Conservation (phyloP, 768 basidiomycete species). For the Neoboletus subvelutipes region DNA sequence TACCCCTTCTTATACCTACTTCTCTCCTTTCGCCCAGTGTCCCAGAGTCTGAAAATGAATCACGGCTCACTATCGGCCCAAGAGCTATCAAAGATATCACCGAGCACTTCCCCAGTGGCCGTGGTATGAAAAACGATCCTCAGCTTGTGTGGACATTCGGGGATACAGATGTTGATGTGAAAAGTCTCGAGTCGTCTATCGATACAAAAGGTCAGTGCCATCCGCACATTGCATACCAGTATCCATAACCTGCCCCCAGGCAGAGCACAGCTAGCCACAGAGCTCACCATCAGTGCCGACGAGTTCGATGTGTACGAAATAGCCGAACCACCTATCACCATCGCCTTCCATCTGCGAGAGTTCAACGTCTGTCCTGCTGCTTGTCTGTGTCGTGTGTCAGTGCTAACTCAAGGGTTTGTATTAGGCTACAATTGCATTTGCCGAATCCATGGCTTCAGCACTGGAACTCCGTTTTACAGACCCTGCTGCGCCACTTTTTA, state of each 20-base stretch:
- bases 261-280: constrained; percentile 65
- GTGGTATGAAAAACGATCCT: constrained; percentile 66
- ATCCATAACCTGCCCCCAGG: constrained; percentile 37
- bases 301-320: constrained; percentile 82
- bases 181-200: constrained; percentile 63
- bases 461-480: constrained; percentile 77
- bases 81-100: constrained; percentile 72
- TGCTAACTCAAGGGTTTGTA: background rate
- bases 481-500: constrained; percentile 70
- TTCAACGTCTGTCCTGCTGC: constrained; percentile 57
- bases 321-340: constrained; percentile 56
- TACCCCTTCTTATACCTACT: constrained; percentile 57
- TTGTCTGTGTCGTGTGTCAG: background rate
- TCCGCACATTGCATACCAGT: background rate
- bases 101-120: constrained; percentile 73
- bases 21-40: constrained; percentile 64
- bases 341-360: constrained; percentile 81
- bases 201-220: constrained; percentile 56
- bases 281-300: constrained; percentile 71
- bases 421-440: constrained; percentile 78
- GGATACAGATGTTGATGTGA: constrained; percentile 64
- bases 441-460: constrained; percentile 63
- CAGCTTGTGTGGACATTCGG: constrained; percentile 82
- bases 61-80: constrained; percentile 69
- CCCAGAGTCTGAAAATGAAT: constrained; percentile 58